Base-by-base conservation (phyloP, 768 basidiomycete species). In the Termitomyces sp. region DNA sequence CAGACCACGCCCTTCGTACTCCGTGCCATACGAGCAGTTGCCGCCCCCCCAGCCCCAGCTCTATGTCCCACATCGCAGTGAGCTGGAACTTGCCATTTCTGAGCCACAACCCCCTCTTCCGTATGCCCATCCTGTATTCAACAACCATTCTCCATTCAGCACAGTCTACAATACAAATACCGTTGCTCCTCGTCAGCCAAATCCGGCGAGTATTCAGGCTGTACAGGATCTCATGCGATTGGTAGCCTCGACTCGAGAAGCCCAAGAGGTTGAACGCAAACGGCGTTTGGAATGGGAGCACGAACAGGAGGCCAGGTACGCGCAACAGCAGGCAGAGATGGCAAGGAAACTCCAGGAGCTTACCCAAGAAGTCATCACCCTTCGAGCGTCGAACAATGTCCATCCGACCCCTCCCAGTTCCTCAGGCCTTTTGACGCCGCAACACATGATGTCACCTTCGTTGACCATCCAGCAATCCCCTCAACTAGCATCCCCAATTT, bases 231-330 rank as follows among this genome's bases (percentile, higher is more conserved):
- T 89, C 37, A 66, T 84, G 55, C 79, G 82, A n/a, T 75, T 83
- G 51, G 68, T 87, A 7, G 68, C 77, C n/a, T 75, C 79, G 0
- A 83, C 83, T 1, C 77, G 76, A 60, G 81, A 87, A 32, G 80
- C 82, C 0, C 82, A 84, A 44, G 85, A 86, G 50, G 75, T 72
- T 17, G 89, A 90, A 60, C 72, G 75, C 38, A 80, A 74, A 60
- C 77, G 89, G 19, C 75, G 87, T 47, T 54, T 78, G 8, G 80
- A 74, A 37, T 90, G 89, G 88, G 89, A 91, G 63, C 75, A 79
- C 61, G 84, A 86, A 56, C 84, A 87, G 59, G 89, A 89, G 71
- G 78, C 78, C 10, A 86, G 78, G 63, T 77, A 75, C 50, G 62
- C 69, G 14, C 80, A 83, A 60, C 69, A 75, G 45, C 81, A 87